These are phyloP conservation scores for Gonapodya sp. DNA, from an alignment of 192 early-diverging fungal genomes.

Conservation along the genomic window DNA sequence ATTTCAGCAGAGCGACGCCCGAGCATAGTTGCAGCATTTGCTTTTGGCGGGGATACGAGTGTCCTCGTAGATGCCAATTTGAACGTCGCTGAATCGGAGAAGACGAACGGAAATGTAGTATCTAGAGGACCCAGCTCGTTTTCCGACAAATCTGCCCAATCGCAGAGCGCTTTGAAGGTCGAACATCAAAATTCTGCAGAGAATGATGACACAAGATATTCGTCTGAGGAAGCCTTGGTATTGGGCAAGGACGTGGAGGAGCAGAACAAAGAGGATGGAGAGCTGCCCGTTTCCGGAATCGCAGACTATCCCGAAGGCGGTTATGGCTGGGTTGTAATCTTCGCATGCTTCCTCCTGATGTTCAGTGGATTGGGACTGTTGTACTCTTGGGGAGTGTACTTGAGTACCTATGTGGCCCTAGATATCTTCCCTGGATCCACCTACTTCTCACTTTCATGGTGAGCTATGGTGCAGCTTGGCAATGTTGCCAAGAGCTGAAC, in stretches of 20 bases:
- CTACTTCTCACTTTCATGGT: not conserved
- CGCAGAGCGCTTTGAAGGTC: no score
- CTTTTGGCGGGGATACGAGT: not conserved
- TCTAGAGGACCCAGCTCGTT: not conserved
- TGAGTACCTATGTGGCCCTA: constrained; percentile 23
- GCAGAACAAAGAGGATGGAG: not conserved
- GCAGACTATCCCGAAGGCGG: constrained; percentile 25
- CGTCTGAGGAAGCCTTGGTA: not conserved
- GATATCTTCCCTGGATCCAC: not conserved
- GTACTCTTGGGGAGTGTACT: constrained; percentile 38
- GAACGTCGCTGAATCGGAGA: not conserved
- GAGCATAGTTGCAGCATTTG: not conserved
- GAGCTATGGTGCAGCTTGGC: no score
- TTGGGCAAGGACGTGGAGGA: not conserved
- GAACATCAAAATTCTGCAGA: not conserved
- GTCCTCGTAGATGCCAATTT: not conserved
- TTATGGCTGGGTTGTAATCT: constrained; percentile 33
- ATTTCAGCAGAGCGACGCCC: not conserved
- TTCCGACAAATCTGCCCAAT: not conserved
- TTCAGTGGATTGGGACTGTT: constrained; percentile 31
- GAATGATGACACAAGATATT: not conserved
- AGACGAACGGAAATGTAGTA: not conserved
- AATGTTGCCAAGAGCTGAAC: no score
- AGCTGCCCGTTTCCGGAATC: not conserved
- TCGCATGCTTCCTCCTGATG: constrained; percentile 28